Conservation (phyloP, 225 moss, liverwort and hornwort species). For the Asterella californica region DNA sequence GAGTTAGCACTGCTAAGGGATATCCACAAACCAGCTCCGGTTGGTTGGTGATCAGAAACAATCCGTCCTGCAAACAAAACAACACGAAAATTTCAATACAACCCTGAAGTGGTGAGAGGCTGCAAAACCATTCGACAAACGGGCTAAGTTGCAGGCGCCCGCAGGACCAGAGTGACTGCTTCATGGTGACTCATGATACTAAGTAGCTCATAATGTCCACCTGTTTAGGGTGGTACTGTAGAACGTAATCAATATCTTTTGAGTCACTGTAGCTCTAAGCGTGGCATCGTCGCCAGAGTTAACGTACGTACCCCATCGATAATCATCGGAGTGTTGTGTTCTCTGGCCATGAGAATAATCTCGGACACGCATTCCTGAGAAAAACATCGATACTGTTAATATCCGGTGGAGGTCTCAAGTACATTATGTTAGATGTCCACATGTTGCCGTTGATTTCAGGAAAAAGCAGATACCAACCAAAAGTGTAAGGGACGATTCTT, state of each 20-base stretch:
- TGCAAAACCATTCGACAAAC: neutral
- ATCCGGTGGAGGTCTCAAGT: neutral
- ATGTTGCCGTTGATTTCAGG: too few relatives aligned
- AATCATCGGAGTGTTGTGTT: conserved; percentile 76
- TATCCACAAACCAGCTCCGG: conserved; percentile 77
- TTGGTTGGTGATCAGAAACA: conserved; percentile 74
- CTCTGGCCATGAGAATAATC: conserved; percentile 68
- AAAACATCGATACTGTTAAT: neutral
- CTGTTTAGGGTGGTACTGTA: too few relatives aligned
- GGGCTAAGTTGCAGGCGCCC: neutral
- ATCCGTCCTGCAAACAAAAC: conserved; percentile 67
- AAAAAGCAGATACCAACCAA: too few relatives aligned
- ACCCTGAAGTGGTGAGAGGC: neutral
- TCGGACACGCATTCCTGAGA: conserved; percentile 70
- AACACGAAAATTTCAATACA: neutral
- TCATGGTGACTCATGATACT: neutral
- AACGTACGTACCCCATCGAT: conserved; percentile 74
- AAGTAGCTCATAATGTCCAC: too few relatives aligned
- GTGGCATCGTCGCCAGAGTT: neutral
- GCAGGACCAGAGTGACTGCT: too few relatives aligned
- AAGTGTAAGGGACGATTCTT: too few relatives aligned
- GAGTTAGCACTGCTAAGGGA: conserved; percentile 79
- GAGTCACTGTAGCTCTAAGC: too few relatives aligned
- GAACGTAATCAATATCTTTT: too few relatives aligned
- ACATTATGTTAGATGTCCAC: too few relatives aligned